Evolutionary conservation across 257 asterid genomes (phyloP).

Genomic region (Solanum boliviense): DNA sequence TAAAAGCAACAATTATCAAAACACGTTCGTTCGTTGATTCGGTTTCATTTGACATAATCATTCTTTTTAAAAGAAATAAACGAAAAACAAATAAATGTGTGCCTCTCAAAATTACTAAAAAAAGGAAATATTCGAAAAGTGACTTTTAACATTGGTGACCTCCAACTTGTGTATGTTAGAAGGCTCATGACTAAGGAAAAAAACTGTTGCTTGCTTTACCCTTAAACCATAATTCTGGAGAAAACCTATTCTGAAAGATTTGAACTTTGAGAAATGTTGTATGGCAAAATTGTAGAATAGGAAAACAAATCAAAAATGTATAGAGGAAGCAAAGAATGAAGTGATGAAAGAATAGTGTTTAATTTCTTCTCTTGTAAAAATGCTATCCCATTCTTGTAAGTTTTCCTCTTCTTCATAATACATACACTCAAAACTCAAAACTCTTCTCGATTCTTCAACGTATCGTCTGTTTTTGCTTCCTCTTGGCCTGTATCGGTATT

Average conservation of each 20-base stretch:
- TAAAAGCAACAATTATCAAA: neutral
- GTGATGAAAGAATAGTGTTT: slow-evolving; percentile 3
- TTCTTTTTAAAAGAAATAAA: neutral
- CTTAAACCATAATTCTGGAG: neutral
- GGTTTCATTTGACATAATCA: neutral
- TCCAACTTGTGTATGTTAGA: neutral
- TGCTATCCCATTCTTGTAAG: slow-evolving; percentile 44
- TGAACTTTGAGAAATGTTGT: neutral
- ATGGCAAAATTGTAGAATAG: neutral
- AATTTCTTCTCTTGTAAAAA: slow-evolving; percentile 26
- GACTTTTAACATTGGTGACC: neutral
- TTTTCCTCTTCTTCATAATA: slow-evolving; percentile 22
- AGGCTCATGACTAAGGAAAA: neutral
- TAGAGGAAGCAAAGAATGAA: slow-evolving; percentile 30
- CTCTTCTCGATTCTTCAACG: neutral
- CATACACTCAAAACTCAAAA: neutral
- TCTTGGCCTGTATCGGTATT: neutral
- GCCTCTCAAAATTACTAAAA: neutral
- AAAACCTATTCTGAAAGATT: neutral
- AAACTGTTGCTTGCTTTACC: neutral
- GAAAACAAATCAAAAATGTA: neutral
- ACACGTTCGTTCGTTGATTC: neutral
- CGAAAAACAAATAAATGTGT: neutral
- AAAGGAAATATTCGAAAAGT: neutral
- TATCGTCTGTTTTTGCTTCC: neutral